Conservation (phyloP, 2,329 filamentous ascomycete species). For the Aspergillus proliferans region DNA sequence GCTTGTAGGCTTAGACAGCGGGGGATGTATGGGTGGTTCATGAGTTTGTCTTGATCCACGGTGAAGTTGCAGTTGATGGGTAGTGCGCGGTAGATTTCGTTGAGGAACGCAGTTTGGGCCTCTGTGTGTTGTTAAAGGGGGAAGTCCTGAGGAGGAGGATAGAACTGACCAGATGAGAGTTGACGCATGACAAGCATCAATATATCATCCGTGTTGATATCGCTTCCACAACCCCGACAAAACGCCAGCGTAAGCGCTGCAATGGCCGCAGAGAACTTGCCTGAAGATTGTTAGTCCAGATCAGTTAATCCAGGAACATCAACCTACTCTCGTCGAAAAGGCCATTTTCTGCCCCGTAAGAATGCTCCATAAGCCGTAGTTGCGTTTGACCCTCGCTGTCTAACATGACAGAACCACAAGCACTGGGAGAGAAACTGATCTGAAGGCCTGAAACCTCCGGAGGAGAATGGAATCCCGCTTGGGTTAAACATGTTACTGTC, state of each 20-base stretch:
- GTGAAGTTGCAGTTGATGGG: conserved; percentile 76
- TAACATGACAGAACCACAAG: conserved; percentile 34
- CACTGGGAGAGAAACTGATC: conserved; percentile 40
- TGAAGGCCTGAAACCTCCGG: conserved; percentile 53
- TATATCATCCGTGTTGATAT: conserved; percentile 62
- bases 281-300: conserved; percentile 15
- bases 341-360: conserved; percentile 31
- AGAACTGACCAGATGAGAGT: conserved; percentile 33
- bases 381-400: conserved; percentile 35
- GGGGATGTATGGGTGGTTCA: conserved; percentile 67
- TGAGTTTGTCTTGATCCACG: conserved; percentile 67
- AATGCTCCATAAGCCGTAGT: conserved; percentile 35
- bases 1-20: conserved; percentile 73
- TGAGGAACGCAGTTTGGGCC: conserved; percentile 58
- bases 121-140: conserved; percentile 35
- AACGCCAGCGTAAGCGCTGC: conserved; percentile 55
- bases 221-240: conserved; percentile 43
- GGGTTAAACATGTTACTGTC: conserved; percentile 63
- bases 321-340: conserved; percentile 34
- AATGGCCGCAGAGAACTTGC: conserved; percentile 48
- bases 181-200: conserved; percentile 58
- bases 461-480: conserved; percentile 70
- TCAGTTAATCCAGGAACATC: not conserved
- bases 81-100: conserved; percentile 62
- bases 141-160: conserved; percentile 24